Evolutionary conservation across 139 green algal species (phyloP), one percentile per base, ranked within the genome.

Genomic region (Picochlorum sp.): DNA sequence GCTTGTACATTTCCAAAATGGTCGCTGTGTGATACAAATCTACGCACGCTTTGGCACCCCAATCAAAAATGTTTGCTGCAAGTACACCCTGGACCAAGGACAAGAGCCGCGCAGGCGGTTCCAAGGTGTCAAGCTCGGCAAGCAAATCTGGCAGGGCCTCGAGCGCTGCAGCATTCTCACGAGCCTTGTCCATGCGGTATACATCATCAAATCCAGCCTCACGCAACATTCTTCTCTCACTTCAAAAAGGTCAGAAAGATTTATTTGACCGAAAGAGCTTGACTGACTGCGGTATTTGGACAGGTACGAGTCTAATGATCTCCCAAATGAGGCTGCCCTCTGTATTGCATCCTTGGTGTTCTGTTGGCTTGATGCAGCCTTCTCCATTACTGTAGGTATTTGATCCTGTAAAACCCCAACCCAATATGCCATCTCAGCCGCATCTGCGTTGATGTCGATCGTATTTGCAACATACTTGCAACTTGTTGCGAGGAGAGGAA

Each of bases 61-160:
- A 99, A 82, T 99, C 94, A 70, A 99, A 99, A 45, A 99, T 97
- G 83, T 99, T 98, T 54, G 81, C 93, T 0, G 94, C 91, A 45
- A 97, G 75, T 24, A 88, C 82, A 37, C 89, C 89, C 73, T 89
- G 73, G n/a, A 97, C 62, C 30, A 97, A 68, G 10, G 84, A 56
- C 49, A 91, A 78, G 56, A 97, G 87, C 7, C 91, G 68, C 23
- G 70, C 32, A 10, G 34, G 24, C 2, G 77, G 73, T 18, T 64
- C 24, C 71, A 94, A 74, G 10, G 18, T 54, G 65, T 98, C 93
- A 50, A 98, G 68, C 72, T 98, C 93, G 0, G 66, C 58, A 30
- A 99, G 80, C 45, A 98, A 77, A 76, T 98, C 92, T 4, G 86
- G 85, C 51, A 98, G 78, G 34, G 95, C 90, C 60, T 87, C 73